These are phyloP conservation scores for Jatropha podagrica DNA, from an alignment of 441 rosid genomes.

Conservation along the genomic window DNA sequence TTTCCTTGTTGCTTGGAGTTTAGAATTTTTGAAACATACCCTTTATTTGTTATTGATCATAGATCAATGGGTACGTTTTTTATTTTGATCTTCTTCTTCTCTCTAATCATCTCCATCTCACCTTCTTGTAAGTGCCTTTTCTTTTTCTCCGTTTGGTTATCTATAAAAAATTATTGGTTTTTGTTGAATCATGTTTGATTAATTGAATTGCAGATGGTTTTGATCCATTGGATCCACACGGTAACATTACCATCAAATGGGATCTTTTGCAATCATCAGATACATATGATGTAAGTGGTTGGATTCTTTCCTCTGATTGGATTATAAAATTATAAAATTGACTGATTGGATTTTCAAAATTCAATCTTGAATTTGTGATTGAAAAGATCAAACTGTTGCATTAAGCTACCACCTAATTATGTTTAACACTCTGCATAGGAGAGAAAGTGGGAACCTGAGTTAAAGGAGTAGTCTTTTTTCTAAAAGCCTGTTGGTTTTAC, in stretches of 20 bases:
- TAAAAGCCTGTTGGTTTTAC: too few relatives aligned
- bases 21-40: conserved; percentile 2
- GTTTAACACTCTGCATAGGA: too few relatives aligned
- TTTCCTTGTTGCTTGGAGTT: neutral
- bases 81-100: conserved; percentile 29
- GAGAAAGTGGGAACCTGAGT: too few relatives aligned
- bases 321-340: neutral
- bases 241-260: conserved; percentile 74
- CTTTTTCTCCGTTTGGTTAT: neutral
- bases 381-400: too few relatives aligned
- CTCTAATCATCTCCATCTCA: conserved; percentile 30
- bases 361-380: too few relatives aligned
- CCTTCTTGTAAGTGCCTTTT: conserved; percentile 34
- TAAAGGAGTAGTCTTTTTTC: too few relatives aligned
- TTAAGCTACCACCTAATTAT: too few relatives aligned
- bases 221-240: conserved; percentile 86
- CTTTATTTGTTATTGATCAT: conserved; percentile 24
- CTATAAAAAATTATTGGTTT: conserved; percentile 8
- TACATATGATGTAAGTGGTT: conserved; percentile 32
- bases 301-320: neutral
- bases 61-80: conserved; percentile 30
- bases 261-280: conserved; percentile 52
- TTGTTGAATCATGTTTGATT: neutral
- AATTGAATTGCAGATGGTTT: conserved; percentile 58
- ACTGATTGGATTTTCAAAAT: too few relatives aligned